Evolutionary conservation across 2,329 filamentous ascomycete species (phyloP).

Genomic region (Cryphonectria parasitica): DNA sequence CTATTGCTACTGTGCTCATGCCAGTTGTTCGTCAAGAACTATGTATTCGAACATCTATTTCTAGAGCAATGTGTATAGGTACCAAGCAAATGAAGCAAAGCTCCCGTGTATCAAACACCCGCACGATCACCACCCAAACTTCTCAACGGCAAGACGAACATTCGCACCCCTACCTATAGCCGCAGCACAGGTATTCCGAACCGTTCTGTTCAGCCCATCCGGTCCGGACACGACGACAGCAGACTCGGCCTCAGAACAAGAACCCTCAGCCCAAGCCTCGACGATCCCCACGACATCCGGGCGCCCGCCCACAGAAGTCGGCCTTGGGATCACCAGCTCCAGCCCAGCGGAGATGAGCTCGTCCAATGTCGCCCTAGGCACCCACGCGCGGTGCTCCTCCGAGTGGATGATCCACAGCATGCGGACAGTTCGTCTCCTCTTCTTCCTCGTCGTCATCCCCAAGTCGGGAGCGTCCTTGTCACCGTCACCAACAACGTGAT

Average conservation of each 20-base stretch:
- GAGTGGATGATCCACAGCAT: conserved; percentile 65
- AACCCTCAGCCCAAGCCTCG: conserved; percentile 38
- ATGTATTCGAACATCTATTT: background rate
- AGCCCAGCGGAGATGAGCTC: conserved; percentile 54
- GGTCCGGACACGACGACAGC: conserved; percentile 65
- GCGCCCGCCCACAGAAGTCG: conserved; percentile 56
- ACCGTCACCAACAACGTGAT: background rate
- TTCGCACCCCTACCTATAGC: conserved; percentile 52
- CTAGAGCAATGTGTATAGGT: background rate
- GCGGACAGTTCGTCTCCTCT: conserved; percentile 44
- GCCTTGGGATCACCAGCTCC: conserved; percentile 56
- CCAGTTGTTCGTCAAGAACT: too few species aligned
- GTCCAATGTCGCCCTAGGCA: conserved; percentile 52
- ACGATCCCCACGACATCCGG: conserved; percentile 56
- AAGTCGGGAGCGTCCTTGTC: background rate
- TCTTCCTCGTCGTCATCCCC: background rate
- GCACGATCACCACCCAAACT: conserved; percentile 65
- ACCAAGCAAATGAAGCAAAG: background rate
- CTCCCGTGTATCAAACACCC: background rate
- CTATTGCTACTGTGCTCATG: too few species aligned
- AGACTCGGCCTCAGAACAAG: conserved; percentile 36
- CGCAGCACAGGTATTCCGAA: conserved; percentile 60
- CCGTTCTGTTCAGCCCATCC: conserved; percentile 62
- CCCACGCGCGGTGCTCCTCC: conserved; percentile 56
- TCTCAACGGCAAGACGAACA: conserved; percentile 63